Percentiles rank a stretch among this genome's conserved stretches.
Conservation (phyloP, 2,329 filamentous ascomycete genomes). For the Penicillium olsonii region DNA sequence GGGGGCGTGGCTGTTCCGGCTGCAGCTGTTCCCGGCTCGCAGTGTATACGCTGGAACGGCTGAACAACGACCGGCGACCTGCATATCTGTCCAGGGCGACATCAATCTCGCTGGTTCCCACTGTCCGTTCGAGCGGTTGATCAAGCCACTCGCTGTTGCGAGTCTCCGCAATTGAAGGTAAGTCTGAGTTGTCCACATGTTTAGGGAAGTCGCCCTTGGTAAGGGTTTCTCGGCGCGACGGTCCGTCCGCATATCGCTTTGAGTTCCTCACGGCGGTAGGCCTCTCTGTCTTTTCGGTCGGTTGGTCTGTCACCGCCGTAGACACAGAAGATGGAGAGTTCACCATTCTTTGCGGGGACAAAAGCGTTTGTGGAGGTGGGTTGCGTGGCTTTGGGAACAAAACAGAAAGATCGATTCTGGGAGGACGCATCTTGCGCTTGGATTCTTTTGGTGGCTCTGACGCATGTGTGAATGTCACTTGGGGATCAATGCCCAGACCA, state of each 20-base stretch:
- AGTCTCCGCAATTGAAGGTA: conserved; percentile 21
- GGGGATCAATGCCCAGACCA: conserved; percentile 20
- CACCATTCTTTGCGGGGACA: conserved; percentile 46
- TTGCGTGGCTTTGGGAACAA: conserved; percentile 45
- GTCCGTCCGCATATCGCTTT: conserved; percentile 32
- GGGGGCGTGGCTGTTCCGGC: conserved; percentile 18
- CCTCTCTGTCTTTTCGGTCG: conserved; percentile 23
- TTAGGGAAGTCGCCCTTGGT: conserved; percentile 15
- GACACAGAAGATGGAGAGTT: conserved; percentile 44
- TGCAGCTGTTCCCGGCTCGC: conserved; percentile 26
- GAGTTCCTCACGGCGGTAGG: conserved; percentile 18
- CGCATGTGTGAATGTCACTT: conserved; percentile 26
- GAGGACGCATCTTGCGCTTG: conserved; percentile 42
- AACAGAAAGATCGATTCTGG: conserved; percentile 44
- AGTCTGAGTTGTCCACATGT: conserved; percentile 19
- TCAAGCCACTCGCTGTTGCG: conserved; percentile 26
- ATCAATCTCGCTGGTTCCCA: conserved; percentile 37
- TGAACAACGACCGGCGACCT: conserved; percentile 25
- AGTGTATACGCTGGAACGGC: conserved; percentile 26
- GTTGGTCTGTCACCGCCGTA: conserved; percentile 33
- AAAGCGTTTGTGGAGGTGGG: conserved; percentile 29
- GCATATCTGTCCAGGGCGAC: conserved; percentile 33
- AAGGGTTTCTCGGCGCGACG: conserved; percentile 14
- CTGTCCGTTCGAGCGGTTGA: conserved; percentile 30
- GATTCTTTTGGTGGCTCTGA: conserved; percentile 33